Percentiles rank a stretch among this genome's conserved stretches.
Evolutionary conservation across 2,329 filamentous ascomycete species (phyloP).

Genomic region (Scytalidium sp.): DNA sequence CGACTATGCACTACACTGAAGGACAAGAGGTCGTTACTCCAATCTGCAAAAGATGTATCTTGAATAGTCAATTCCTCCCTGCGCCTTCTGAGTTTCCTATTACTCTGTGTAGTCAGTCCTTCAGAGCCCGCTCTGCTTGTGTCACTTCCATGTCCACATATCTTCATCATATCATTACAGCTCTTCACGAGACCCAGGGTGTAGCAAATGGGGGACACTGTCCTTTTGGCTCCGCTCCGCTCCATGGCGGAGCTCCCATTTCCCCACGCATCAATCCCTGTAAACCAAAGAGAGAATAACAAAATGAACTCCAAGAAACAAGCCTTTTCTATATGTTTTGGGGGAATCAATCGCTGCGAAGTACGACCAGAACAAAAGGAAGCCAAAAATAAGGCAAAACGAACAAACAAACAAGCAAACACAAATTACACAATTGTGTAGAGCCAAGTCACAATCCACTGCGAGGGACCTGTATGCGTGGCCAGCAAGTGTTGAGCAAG

Average conservation of each 20-base stretch:
- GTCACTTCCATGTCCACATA: background rate
- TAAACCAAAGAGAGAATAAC: background rate
- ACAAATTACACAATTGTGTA: background rate
- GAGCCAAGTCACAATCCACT: background rate
- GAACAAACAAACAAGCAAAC: background rate
- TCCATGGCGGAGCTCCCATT: background rate
- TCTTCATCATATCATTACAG: background rate
- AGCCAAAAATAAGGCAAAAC: background rate
- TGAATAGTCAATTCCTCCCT: background rate
- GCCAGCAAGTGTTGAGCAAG: too few species aligned
- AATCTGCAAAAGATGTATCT: background rate
- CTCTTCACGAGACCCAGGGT: background rate
- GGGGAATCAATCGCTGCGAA: conserved; percentile 7
- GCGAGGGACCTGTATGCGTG: conserved; percentile 2
- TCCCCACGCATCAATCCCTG: background rate
- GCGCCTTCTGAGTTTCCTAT: background rate
- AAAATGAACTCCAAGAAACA: background rate
- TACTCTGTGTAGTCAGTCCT: background rate
- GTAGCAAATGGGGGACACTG: background rate
- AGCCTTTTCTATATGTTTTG: conserved; percentile 1
- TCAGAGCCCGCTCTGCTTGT: background rate
- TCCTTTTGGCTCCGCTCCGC: background rate
- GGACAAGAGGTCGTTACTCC: background rate
- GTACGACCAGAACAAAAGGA: background rate
- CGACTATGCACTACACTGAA: background rate